Conservation (phyloP, 2,329 filamentous ascomycete genomes). For the Thielaviopsis ethacetica region DNA sequence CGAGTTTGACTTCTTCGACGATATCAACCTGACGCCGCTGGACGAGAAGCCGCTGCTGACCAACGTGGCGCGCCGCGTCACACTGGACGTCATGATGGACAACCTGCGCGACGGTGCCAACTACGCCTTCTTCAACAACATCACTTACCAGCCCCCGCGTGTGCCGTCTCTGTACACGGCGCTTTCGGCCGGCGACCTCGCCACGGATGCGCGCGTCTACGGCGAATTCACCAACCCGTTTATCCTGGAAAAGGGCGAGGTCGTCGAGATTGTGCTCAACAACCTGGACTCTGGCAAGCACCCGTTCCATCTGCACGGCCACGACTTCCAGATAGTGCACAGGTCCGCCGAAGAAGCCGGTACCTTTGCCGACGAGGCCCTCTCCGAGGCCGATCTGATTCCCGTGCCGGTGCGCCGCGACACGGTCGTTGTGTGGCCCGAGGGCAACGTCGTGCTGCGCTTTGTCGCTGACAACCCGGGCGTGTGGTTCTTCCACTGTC, state of each 20-base stretch:
- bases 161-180: slow-evolving; percentile 70
- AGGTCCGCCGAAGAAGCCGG: slow-evolving; percentile 43
- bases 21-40: slow-evolving; percentile 51
- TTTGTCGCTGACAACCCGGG: slow-evolving; percentile 50
- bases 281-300: slow-evolving; percentile 57
- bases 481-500: slow-evolving; percentile 63
- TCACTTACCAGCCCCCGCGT: slow-evolving; percentile 57
- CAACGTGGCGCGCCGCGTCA: slow-evolving; percentile 45
- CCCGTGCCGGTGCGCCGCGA: slow-evolving; percentile 49
- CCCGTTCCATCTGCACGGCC: slow-evolving; percentile 66
- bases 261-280: slow-evolving; percentile 65
- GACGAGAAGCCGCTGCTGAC: slow-evolving; percentile 46
- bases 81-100: slow-evolving; percentile 46
- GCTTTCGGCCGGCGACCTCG: slow-evolving; percentile 43
- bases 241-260: slow-evolving; percentile 47
- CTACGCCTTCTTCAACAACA: slow-evolving; percentile 56
- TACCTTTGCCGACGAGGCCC: slow-evolving; percentile 31
- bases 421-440: slow-evolving; percentile 46
- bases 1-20: slow-evolving; percentile 50
- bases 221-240: slow-evolving; percentile 49
- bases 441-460: slow-evolving; percentile 52
- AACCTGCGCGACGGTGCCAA: slow-evolving; percentile 44
- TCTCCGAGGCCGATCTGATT: slow-evolving; percentile 31
- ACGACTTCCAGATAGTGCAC: slow-evolving; percentile 52
- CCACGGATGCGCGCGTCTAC: slow-evolving; percentile 44